Conservation (phyloP, 495 filamentous ascomycete species). For the Lasiosphaeris hirsuta region DNA sequence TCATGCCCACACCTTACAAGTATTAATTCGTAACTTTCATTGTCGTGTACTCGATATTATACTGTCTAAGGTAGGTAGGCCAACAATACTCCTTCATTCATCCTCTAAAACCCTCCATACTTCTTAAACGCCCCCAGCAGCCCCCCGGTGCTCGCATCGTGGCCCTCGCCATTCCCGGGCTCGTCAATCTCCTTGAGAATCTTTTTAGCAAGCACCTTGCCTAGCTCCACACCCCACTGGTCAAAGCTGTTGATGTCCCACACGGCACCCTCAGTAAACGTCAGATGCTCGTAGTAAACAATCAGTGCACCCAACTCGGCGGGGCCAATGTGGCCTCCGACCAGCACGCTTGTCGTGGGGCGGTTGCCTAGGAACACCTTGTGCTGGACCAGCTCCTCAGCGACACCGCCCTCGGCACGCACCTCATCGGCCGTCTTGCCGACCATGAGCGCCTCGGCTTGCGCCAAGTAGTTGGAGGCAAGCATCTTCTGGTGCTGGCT, state of each 20-base stretch:
- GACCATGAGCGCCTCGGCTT: conserved; percentile 97
- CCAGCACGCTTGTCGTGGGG: conserved; percentile 91
- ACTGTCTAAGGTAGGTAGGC: background rate
- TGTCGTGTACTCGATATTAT: background rate
- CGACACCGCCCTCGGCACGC: conserved; percentile 73
- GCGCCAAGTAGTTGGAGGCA: conserved; percentile 96
- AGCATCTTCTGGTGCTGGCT: conserved; percentile 99
- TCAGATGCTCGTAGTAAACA: conserved; percentile 97
- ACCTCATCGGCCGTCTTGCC: conserved; percentile 92
- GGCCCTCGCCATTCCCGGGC: conserved; percentile 59
- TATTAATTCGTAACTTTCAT: background rate
- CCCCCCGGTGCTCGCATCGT: conserved; percentile 85
- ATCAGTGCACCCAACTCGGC: conserved; percentile 91
- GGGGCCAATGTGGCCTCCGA: conserved; percentile 85
- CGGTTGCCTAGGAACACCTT: conserved; percentile 99
- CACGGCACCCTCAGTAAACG: conserved; percentile 93
- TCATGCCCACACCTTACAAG: too few relatives aligned
- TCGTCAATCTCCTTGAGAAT: conserved; percentile 78
- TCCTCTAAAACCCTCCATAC: conserved; percentile 27
- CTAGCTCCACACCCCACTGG: conserved; percentile 98
- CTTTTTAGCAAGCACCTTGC: conserved; percentile 93
- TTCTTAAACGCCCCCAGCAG: conserved; percentile 79
- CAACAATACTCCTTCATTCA: background rate
- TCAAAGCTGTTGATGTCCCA: conserved; percentile 99
- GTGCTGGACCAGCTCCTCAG: conserved; percentile 85